A percentile compares a stretch with the other conserved stretches of the same genome.
Conservation (phyloP, 768 basidiomycete genomes). For the Phylloporus sp. region DNA sequence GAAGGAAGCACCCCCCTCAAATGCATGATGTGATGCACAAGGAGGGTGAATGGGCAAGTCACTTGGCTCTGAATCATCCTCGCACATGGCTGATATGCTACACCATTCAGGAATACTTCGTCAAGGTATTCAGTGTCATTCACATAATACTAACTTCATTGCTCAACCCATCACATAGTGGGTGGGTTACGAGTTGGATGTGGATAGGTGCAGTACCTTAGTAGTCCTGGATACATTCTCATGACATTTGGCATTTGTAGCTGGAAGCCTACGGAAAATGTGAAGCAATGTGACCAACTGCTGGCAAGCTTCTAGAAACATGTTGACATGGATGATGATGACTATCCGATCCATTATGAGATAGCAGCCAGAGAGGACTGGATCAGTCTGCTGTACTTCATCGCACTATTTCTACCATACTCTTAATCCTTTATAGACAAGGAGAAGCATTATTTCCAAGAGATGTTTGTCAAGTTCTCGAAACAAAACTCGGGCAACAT, state of each 20-base stretch:
- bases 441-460: slow-evolving; percentile 36
- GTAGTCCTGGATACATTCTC: neutral
- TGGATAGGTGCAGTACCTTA: slow-evolving; percentile 46
- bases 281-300: slow-evolving; percentile 52
- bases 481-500: slow-evolving; percentile 14
- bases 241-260: slow-evolving; percentile 31
- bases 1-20: no score
- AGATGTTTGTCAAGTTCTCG: slow-evolving; percentile 23
- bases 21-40: no score
- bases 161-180: slow-evolving; percentile 43
- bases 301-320: slow-evolving; percentile 61
- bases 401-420: neutral
- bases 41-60: slow-evolving; percentile 49
- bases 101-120: slow-evolving; percentile 51
- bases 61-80: no score
- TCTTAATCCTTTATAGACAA: slow-evolving; percentile 25
- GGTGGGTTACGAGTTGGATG: slow-evolving; percentile 54
- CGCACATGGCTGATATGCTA: neutral
- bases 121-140: slow-evolving; percentile 45
- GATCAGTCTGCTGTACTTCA: slow-evolving; percentile 48
- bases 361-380: slow-evolving; percentile 43
- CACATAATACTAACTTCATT: neutral
- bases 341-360: slow-evolving; percentile 46
- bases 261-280: slow-evolving; percentile 65
- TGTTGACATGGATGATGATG: slow-evolving; percentile 52